A percentile compares a stretch with the other conserved stretches of the same genome.
Evolutionary conservation across 768 basidiomycete genomes (phyloP).

Genomic region (Rhodosporidiobolus sp.): DNA sequence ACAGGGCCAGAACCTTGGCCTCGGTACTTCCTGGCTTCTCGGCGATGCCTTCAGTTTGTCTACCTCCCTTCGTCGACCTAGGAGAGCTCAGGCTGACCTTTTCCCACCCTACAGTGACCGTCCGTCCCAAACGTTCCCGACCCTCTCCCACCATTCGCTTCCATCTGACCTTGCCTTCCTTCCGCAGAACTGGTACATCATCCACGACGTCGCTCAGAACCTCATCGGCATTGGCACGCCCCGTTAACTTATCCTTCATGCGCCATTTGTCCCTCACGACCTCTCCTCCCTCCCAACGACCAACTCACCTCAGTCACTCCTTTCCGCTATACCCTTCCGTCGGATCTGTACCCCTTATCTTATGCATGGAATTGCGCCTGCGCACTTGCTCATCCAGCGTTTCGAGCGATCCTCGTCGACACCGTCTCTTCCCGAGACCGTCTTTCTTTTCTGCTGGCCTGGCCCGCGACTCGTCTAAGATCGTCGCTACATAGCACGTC

Average conservation of each 20-base stretch:
- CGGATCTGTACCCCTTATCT: neutral
- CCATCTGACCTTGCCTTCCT: neutral
- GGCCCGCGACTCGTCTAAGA: too few species aligned
- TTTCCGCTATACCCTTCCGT: neutral
- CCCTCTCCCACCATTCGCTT: too few species aligned
- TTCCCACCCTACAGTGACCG: neutral
- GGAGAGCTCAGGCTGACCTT: neutral
- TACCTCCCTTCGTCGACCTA: too few species aligned
- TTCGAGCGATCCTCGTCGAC: too few species aligned
- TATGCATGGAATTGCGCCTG: too few species aligned
- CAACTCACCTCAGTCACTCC: neutral
- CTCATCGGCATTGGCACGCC: constrained; percentile 15
- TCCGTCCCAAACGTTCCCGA: neutral
- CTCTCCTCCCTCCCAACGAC: too few species aligned
- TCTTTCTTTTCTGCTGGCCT: too few species aligned
- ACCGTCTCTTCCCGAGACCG: too few species aligned
- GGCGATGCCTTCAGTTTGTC: constrained; percentile 80
- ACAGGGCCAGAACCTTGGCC: constrained; percentile 70
- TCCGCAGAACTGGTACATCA: constrained; percentile 16
- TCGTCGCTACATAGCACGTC: too few species aligned
- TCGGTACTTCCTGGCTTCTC: constrained; percentile 71
- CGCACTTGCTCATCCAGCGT: too few species aligned
- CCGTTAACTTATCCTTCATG: neutral
- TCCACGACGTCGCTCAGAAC: constrained; percentile 15
- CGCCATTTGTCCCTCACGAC: neutral